Percentiles rank a stretch among this genome's conserved stretches.
Evolutionary conservation across 139 green algal genomes (phyloP).

Genomic region (Chlamydomonas applanata): DNA sequence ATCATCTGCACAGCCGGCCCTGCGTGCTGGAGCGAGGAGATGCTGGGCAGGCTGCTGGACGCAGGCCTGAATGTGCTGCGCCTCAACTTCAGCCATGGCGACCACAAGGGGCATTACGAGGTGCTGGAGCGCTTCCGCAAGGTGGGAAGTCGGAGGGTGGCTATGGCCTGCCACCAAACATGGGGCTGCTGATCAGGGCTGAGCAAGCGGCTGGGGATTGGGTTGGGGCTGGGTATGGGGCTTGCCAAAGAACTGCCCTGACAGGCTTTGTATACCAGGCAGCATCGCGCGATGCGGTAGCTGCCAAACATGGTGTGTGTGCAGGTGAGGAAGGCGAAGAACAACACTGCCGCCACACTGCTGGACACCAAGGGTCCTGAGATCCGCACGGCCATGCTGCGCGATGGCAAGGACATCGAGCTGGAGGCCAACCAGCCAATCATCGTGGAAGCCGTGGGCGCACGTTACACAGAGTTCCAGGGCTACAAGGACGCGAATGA

Average conservation of each 20-base stretch:
- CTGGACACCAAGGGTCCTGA: conserved; percentile 63
- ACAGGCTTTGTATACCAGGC: not conserved
- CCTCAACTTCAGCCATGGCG: conserved; percentile 73
- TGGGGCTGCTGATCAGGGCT: too few species aligned
- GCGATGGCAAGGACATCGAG: conserved; percentile 44
- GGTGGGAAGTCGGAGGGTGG: conserved; percentile 14
- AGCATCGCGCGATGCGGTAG: too few species aligned
- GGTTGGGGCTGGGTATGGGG: not conserved
- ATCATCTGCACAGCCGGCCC: conserved; percentile 67
- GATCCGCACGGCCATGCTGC: conserved; percentile 68
- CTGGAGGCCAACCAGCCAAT: conserved; percentile 45
- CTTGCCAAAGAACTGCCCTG: not conserved
- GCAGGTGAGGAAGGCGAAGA: conserved; percentile 26
- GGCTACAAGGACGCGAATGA: conserved; percentile 48
- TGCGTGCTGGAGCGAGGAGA: conserved; percentile 54
- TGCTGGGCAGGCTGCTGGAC: conserved; percentile 56
- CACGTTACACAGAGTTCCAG: conserved; percentile 54
- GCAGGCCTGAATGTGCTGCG: conserved; percentile 62
- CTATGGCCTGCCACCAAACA: too few species aligned
- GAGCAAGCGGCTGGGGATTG: too few species aligned
- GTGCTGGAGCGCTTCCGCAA: conserved; percentile 63
- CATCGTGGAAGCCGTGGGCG: conserved; percentile 60
- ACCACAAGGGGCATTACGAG: conserved; percentile 50
- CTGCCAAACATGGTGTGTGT: too few species aligned
- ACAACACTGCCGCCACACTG: conserved; percentile 13